phyloP scores from a whole-genome alignment of 352 stramenopile species.

The Pythium pectinolyticum region DNA sequence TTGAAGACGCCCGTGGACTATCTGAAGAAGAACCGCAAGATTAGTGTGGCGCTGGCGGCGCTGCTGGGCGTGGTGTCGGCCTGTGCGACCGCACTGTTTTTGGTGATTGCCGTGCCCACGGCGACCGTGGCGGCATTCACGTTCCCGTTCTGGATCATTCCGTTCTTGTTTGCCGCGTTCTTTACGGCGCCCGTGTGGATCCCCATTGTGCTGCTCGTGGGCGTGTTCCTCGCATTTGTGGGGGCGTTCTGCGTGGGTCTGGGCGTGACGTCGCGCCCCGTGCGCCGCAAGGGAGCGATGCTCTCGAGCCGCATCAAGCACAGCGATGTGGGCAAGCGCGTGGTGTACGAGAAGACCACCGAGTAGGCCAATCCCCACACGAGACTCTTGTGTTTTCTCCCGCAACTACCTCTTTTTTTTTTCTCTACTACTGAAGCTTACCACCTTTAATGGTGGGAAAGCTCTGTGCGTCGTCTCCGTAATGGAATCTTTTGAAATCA shows the following conservation, averaged over 20 bases:
- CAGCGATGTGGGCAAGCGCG: slow-evolving; percentile 75
- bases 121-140: slow-evolving; percentile 71
- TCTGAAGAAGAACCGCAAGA: slow-evolving; percentile 73
- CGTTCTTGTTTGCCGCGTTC: slow-evolving; percentile 70
- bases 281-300: slow-evolving; percentile 74
- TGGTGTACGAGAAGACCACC: slow-evolving; percentile 79
- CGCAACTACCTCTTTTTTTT: not conserved
- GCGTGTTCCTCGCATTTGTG: slow-evolving; percentile 64
- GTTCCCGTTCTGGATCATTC: slow-evolving; percentile 84
- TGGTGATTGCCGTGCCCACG: slow-evolving; percentile 70
- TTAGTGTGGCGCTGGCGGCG: slow-evolving; percentile 59
- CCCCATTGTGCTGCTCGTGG: slow-evolving; percentile 60
- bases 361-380: slow-evolving; percentile 26
- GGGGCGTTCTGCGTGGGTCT: slow-evolving; percentile 73
- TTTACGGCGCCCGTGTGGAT: slow-evolving; percentile 83
- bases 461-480: not conserved
- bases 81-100: slow-evolving; percentile 53
- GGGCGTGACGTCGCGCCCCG: slow-evolving; percentile 67
- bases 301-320: slow-evolving; percentile 81
- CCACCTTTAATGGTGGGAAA: not conserved
- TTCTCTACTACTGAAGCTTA: not conserved
- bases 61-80: slow-evolving; percentile 54
- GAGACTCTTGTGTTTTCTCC: no score
- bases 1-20: slow-evolving; percentile 57
- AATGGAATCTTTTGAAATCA: not conserved